These are phyloP conservation scores for Solanum bulbocastanum DNA, from an alignment of 257 asterid species.

Conservation along the genomic window DNA sequence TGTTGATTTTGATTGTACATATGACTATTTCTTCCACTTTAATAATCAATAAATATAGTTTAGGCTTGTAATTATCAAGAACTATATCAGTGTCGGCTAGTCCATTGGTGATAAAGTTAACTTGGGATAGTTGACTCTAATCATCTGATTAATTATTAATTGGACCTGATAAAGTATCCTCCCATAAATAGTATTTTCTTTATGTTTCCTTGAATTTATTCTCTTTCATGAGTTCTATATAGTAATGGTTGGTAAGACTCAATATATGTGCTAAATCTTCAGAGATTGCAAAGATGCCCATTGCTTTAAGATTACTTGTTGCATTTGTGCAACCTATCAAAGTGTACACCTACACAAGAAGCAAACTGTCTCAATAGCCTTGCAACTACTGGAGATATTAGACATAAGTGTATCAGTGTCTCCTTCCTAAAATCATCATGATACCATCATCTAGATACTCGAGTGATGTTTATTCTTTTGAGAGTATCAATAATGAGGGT, in stretches of 20 bases:
- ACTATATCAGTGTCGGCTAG: not conserved
- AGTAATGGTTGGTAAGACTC: no score
- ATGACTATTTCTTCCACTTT: not conserved
- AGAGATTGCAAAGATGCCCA: not conserved
- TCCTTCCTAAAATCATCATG: not conserved
- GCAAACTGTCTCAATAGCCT: not conserved
- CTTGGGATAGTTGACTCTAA: not conserved
- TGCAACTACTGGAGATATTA: not conserved
- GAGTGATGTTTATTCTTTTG: not conserved
- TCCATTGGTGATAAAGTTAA: not conserved
- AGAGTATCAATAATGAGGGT: not conserved
- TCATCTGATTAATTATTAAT: not conserved
- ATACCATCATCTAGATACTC: not conserved
- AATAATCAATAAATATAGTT: no score
- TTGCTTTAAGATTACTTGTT: not conserved
- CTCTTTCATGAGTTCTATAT: no score
- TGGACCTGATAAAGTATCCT: not conserved
- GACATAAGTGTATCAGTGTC: not conserved
- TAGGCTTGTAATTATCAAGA: not conserved
- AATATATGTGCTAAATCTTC: not conserved
- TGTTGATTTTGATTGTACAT: not conserved
- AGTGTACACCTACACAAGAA: not conserved
- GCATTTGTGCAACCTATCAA: not conserved
- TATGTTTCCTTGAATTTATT: not conserved
- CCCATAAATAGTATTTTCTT: not conserved